These are phyloP conservation scores for Gastrolobium bilobum DNA, from an alignment of 306 rosid species.

Conservation along the genomic window DNA sequence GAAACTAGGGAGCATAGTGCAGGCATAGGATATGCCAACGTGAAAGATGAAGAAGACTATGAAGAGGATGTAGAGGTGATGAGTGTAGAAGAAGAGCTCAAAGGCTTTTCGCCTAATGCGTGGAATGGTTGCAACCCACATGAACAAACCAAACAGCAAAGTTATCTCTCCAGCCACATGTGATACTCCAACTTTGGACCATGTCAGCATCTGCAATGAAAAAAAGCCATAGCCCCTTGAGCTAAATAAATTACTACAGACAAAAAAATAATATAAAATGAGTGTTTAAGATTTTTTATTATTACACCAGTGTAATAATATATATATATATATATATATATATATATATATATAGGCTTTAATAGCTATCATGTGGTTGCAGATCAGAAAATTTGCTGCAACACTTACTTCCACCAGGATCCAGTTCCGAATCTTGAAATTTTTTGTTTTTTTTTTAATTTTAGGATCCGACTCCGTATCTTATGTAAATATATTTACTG, in stretches of 20 bases:
- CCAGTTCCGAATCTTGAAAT: too few relatives aligned
- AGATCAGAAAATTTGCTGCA: too few relatives aligned
- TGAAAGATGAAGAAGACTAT: constrained; percentile 78
- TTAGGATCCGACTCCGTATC: too few relatives aligned
- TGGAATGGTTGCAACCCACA: constrained; percentile 77
- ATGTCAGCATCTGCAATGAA: constrained; percentile 65
- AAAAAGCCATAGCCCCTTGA: constrained; percentile 7
- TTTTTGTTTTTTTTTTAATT: too few relatives aligned
- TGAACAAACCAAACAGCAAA: constrained; percentile 60
- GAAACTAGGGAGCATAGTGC: constrained; percentile 76
- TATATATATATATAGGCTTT: too few relatives aligned
- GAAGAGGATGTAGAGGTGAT: constrained; percentile 76
- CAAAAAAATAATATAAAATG: not conserved
- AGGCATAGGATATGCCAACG: constrained; percentile 61
- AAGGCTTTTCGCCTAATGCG: constrained; percentile 68
- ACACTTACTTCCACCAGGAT: too few relatives aligned
- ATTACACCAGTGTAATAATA: too few relatives aligned
- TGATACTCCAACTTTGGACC: constrained; percentile 64
- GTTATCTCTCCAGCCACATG: constrained; percentile 79
- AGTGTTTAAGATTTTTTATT: not conserved
- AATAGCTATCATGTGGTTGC: too few relatives aligned
- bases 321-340: too few relatives aligned
- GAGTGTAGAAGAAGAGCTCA: constrained; percentile 81
- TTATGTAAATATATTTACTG: too few relatives aligned
- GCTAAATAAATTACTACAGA: not conserved